Base-by-base conservation (phyloP, 2,329 filamentous ascomycete species). In the Chrysoporthe cubensis region DNA sequence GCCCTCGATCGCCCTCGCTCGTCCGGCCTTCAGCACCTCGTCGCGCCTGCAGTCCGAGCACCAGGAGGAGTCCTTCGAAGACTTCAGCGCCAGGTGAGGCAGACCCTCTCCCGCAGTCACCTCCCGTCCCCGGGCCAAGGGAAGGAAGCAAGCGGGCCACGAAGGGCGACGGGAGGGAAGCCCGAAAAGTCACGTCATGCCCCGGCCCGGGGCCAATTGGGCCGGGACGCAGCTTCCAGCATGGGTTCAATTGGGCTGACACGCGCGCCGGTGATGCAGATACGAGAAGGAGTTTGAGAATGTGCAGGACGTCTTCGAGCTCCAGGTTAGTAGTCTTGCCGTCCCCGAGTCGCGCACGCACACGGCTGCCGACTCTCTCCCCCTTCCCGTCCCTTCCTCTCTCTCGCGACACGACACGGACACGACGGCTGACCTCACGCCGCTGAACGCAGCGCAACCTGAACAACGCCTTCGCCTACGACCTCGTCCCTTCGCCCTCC, bases 391-490 rank as follows among this genome's bases (percentile, higher is more conserved):
- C 7, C 7, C 3, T 14, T 18, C 18, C 40, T 13, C 34, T 14
- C n/a, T 40, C 13, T 26, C 13, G 14, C 32, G 26, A 9, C 4
- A 48, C 46, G n/a, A 68, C 68, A 68, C 61, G 46, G 46, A 18
- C 63, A 63, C 56, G 6, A 42, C 7, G 65, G 44, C 71, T 73
- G 69, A 73, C 70, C 61, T 56, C 18, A 43, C 44, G 26, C 54
- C 63, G 58, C 43, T 26, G 26, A 7, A 40, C 46, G 52, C 60
- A 67, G 68, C 92, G 94, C 82, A 97, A 97, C 86, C 87, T 97
- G 79, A 99, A 99, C 91, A 99, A 99, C 86, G 95, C 94, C 80
- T 99, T 99, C 84, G 96, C 96, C 79, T 99, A 99, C 90, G 96
- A 99, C 90, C 91, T 99, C 78, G 96, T 99, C 74, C 96, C 96